Base-by-base conservation (phyloP, 2,329 filamentous ascomycete species). In the Fusarium sp. region DNA sequence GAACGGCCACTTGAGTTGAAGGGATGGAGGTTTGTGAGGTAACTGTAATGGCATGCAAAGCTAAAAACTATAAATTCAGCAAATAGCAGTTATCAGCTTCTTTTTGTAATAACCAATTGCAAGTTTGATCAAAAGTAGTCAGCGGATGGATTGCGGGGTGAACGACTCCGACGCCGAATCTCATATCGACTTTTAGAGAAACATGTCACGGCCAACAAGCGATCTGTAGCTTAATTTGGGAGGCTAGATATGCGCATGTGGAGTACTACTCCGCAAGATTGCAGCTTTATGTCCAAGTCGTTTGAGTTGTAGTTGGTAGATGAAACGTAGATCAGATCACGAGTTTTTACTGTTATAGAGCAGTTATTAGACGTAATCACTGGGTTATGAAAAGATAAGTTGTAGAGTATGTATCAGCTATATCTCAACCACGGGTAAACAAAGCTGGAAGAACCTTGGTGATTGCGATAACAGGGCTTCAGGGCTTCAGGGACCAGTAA, bases 241-340 rank as follows among this genome's bases (percentile, higher is more conserved):
- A 33, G 47, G 30, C 47, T 23, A 50, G n/a, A 23, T 33, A 33
- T 50, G 16, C 16, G 16, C 16, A 25, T 33, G 74, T 71, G 67
- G 74, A 64, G 65, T 37, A 62, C 46, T 18, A 56, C 54, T 62
- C 69, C 60, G 49, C 67, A 65, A 60, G 67, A 77, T 64, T 68
- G 64, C 59, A 75, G 61, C 53, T 60, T 42, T 47, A 71, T 71
- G 58, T 64, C 57, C 53, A 42, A 49, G 21, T 62, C 25, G 30
- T 59, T 37, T 21, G 61, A 49, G 30, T 43, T 37, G 35, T 43
- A 64, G 37, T 33, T 19, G 35, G 63, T 35, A 64, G 44, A 32
- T 64, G 46, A 68, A 69, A 50, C 46, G 42, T 19, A 61, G 44
- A 72, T 72, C 43, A 56, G 54, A 40, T 58, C 40, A 67, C 38